Evolutionary conservation across 305 asterid species (phyloP).

Genomic region (Fraxinus dipetala): DNA sequence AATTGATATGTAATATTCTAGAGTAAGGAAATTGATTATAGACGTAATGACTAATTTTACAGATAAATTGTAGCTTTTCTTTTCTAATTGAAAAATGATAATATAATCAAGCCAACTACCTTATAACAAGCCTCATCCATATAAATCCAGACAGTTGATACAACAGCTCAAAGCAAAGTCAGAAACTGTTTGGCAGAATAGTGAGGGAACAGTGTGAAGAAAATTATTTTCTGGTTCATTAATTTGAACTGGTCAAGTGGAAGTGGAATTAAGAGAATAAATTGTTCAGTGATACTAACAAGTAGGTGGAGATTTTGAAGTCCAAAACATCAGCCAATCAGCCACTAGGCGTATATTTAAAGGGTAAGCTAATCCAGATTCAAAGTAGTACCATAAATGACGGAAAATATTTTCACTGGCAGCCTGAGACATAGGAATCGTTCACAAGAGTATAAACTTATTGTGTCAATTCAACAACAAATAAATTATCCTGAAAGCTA

Average conservation of each 20-base stretch:
- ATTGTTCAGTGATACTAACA: neutral
- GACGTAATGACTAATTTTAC: neutral
- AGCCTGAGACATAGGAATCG: neutral
- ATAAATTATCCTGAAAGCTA: neutral
- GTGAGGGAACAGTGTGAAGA: neutral
- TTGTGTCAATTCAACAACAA: neutral
- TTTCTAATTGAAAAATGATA: neutral
- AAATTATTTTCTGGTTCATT: neutral
- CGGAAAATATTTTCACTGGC: neutral
- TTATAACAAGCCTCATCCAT: neutral
- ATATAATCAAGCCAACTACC: neutral
- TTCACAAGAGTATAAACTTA: neutral
- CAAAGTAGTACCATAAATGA: neutral
- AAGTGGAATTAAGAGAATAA: neutral
- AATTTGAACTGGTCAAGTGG: neutral
- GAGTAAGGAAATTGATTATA: neutral
- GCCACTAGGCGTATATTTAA: neutral
- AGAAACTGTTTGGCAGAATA: neutral
- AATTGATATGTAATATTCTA: neutral
- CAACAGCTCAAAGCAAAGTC: neutral
- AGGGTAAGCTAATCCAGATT: neutral
- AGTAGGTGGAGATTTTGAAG: neutral
- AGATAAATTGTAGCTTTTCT: neutral
- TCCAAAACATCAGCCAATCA: neutral
- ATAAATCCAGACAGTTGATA: neutral